These are phyloP conservation scores for Rutstroemia sp. DNA, from an alignment of 2,329 filamentous ascomycete genomes.

Conservation along the genomic window DNA sequence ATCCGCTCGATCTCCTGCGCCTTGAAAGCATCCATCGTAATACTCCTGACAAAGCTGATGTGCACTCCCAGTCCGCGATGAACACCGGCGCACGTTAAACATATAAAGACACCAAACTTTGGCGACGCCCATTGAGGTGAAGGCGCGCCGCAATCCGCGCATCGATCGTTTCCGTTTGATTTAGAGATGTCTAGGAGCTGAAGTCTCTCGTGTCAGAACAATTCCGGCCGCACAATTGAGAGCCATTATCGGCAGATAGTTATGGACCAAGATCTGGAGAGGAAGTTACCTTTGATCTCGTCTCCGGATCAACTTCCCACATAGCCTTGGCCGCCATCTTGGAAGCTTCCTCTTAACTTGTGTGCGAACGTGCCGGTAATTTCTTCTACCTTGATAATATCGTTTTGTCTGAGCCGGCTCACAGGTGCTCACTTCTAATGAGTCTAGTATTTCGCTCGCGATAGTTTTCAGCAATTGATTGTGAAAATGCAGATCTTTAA, in stretches of 20 bases:
- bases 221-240: not conserved
- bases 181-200: slow-evolving; percentile 90
- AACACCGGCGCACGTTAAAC: slow-evolving; percentile 87
- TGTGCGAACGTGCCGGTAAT: no score
- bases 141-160: slow-evolving; percentile 91
- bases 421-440: no score
- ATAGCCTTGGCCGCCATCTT: slow-evolving; percentile 64
- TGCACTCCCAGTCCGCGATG: slow-evolving; percentile 94
- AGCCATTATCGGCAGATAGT: not conserved
- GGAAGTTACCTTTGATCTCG: slow-evolving; percentile 71
- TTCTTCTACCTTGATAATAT: no score
- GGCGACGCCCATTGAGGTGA: slow-evolving; percentile 97
- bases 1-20: slow-evolving; percentile 86
- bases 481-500: no score
- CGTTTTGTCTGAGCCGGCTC: not conserved
- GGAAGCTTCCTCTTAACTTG: not conserved
- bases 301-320: slow-evolving; percentile 99
- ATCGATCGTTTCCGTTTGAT: slow-evolving; percentile 78
- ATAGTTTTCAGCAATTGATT: no score
- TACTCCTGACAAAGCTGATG: slow-evolving; percentile 95
- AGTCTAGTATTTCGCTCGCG: no score
- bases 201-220: slow-evolving; percentile 9
- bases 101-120: slow-evolving; percentile 99
- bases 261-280: not conserved
- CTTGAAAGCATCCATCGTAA: slow-evolving; percentile 99